Evolutionary conservation across 164 flowering plant species (phyloP), one percentile per base, ranked within the genome.

Genomic region (Kingdonia uniflora): DNA sequence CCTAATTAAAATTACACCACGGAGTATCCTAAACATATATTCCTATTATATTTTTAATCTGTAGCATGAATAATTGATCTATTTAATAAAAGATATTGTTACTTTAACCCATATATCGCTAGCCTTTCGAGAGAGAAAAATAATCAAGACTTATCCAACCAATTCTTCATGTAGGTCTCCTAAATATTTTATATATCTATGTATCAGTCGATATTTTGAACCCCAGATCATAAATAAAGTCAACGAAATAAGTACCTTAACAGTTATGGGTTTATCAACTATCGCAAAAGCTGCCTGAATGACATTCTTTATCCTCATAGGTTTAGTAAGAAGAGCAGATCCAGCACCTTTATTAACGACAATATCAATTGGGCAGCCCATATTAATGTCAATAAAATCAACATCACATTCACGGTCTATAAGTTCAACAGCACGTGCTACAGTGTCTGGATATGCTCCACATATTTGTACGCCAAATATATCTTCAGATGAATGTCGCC

Each of bases 311-410:
- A 92, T 88, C 57, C 95, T 73, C 84, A 74, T 57, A 33, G 99
- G 97, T 61, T 92, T 92, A 10, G 73, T 78, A 45, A 88, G 89
- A 72, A 92, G 95, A 69, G 80, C 72, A 55, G 99, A 92, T 42
- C 99, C 99, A 68, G 95, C 99, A 68, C 97, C 99, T 68, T 86
- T 88, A 57, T 80, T 86, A 42, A 82, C 89, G 52, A 92, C 95
- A 67, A 88, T 63, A 68, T 92, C 99, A 65, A 92, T 92, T 29
- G 99, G 99, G 69, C 98, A 92, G 3, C 98, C 98, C 98, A 92
- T 92, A 58, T 92, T 92, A 50, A 92, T 84, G 74, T 92, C 99
- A 74, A 92, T 86, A 54, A 92, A 92, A 63, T 92, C 99, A 58
- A 92, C 76, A 1, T 76, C 55, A 55, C 99, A 92, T 61, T 88